phyloP scores from a whole-genome alignment of 2,329 filamentous ascomycete genomes.

The Paracorniculantispora psalliotae region DNA sequence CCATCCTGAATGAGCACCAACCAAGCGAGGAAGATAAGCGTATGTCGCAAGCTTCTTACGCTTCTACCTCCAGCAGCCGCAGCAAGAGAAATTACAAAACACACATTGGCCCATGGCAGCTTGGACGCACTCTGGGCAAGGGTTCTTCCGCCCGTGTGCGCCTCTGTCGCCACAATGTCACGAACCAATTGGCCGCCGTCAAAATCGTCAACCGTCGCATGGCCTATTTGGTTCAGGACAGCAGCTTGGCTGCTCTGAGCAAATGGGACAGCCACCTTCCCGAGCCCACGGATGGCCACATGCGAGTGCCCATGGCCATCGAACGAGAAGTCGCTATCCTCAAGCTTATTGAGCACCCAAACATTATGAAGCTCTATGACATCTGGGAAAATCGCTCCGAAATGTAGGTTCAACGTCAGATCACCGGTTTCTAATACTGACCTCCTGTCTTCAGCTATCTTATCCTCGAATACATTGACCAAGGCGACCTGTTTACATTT shows the following conservation, averaged over 20 bases:
- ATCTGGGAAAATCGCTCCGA: conserved; percentile 97
- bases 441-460: conserved; percentile 67
- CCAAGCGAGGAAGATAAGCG: conserved; percentile 31
- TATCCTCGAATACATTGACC: conserved; percentile 84
- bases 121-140: conserved; percentile 83
- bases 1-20: conserved; percentile 25
- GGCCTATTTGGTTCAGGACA: conserved; percentile 74
- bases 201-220: conserved; percentile 90
- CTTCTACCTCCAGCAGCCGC: conserved; percentile 35
- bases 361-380: conserved; percentile 91
- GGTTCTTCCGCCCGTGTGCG: conserved; percentile 87
- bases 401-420: conserved; percentile 57
- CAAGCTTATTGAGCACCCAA: conserved; percentile 91
- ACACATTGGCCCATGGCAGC: conserved; percentile 87
- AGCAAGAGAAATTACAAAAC: conserved; percentile 52
- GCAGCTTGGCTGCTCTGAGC: conserved; percentile 80
- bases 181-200: conserved; percentile 78
- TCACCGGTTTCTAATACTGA: conserved; percentile 14
- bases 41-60: conserved; percentile 37
- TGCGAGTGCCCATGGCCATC: conserved; percentile 78
- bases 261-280: conserved; percentile 59
- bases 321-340: conserved; percentile 95
- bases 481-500: conserved; percentile 77
- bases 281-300: conserved; percentile 53
- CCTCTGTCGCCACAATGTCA: conserved; percentile 72